These are phyloP conservation scores for Phytophthora sp. DNA, from an alignment of 352 stramenopile species.

Conservation along the genomic window DNA sequence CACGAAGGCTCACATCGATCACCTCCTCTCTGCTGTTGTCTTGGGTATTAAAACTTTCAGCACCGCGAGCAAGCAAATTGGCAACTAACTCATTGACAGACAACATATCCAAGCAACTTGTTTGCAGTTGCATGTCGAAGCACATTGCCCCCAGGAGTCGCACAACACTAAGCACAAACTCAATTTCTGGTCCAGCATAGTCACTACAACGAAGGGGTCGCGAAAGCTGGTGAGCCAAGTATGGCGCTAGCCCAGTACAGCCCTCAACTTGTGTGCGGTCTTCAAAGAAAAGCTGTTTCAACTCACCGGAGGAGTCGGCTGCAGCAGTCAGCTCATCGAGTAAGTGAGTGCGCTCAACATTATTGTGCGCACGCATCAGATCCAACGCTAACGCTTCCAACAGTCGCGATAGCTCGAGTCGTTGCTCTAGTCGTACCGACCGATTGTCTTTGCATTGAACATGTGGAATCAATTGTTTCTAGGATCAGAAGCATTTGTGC, in stretches of 20 bases:
- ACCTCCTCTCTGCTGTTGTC: background rate
- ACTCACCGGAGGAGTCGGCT: conserved; percentile 26
- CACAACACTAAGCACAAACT: conserved; percentile 20
- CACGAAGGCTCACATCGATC: background rate
- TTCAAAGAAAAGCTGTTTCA: conserved; percentile 62
- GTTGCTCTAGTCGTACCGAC: conserved; percentile 12
- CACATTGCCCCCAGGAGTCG: conserved; percentile 26
- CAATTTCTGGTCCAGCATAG: conserved; percentile 5
- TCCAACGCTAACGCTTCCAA: conserved; percentile 46
- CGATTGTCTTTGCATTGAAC: background rate
- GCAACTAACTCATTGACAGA: conserved; percentile 15
- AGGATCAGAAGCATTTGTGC: conserved; percentile 3
- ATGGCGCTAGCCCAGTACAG: conserved; percentile 32
- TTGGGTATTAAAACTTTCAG: conserved; percentile 14
- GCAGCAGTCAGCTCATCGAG: conserved; percentile 57
- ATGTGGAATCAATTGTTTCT: conserved; percentile 33
- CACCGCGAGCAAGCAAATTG: conserved; percentile 23
- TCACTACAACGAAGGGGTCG: conserved; percentile 1
- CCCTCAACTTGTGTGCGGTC: conserved; percentile 40
- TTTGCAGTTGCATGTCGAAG: conserved; percentile 30
- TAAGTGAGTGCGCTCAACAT: conserved; percentile 30
- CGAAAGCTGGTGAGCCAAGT: conserved; percentile 42
- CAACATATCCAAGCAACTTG: conserved; percentile 21
- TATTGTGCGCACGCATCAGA: conserved; percentile 20
- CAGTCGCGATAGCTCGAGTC: conserved; percentile 34